Conservation (phyloP, 2,329 filamentous ascomycete genomes). For the Thielaviopsis ethacetica region DNA sequence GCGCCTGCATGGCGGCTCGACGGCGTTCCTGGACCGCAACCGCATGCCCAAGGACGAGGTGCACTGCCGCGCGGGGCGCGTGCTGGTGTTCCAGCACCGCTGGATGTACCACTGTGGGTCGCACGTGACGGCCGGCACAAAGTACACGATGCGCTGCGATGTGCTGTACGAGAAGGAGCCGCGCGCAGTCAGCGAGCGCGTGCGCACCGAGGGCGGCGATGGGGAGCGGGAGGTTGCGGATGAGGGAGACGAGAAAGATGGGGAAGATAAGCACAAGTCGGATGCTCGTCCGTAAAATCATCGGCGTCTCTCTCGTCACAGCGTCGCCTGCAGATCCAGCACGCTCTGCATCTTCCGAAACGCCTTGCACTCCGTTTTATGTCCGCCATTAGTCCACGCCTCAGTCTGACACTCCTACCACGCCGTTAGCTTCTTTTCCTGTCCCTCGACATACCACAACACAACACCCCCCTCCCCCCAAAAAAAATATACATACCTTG, state of each 20-base stretch:
- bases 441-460: no score
- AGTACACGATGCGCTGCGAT: constrained; percentile 41
- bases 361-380: constrained; percentile 14
- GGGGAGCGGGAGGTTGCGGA: no score
- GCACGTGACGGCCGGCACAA: constrained; percentile 31
- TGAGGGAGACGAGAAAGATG: no score
- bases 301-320: neutral
- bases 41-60: constrained; percentile 31
- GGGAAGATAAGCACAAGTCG: neutral
- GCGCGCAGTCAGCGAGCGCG: no score
- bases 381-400: constrained; percentile 13
- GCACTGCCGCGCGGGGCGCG: constrained; percentile 38
- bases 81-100: constrained; percentile 42
- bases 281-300: no score
- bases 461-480: no score
- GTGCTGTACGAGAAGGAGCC: constrained; percentile 23
- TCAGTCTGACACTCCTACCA: constrained; percentile 13
- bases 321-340: neutral
- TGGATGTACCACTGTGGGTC: constrained; percentile 36
- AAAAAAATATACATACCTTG: constrained; percentile 22
- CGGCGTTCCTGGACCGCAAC: constrained; percentile 33
- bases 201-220: no score
- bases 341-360: constrained; percentile 8
- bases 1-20: constrained; percentile 34
- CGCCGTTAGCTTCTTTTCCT: neutral